Conservation (phyloP, 1,284 basidiomycete species). For the Austroboletus niveus region DNA sequence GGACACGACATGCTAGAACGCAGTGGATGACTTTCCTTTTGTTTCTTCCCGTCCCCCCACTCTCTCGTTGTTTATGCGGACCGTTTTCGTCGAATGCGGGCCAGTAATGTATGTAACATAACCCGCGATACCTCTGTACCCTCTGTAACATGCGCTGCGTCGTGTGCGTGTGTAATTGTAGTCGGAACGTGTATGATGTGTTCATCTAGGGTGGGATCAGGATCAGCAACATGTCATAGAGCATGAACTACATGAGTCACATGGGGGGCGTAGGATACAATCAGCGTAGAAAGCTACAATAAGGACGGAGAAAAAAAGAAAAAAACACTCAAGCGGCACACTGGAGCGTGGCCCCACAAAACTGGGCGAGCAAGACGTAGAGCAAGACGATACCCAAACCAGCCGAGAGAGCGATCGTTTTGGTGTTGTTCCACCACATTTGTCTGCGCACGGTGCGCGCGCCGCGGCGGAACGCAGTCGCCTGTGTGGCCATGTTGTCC, state of each 20-base stretch:
- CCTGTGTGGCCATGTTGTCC: constrained; percentile 92
- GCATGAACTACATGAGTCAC: too few relatives aligned
- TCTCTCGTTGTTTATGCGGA: neutral
- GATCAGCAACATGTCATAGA: too few relatives aligned
- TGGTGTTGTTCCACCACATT: constrained; percentile 97
- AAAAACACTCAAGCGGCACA: constrained; percentile 40
- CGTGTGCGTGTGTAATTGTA: constrained; percentile 13
- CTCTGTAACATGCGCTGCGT: constrained; percentile 4
- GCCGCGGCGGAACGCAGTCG: constrained; percentile 92
- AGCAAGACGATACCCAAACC: constrained; percentile 74
- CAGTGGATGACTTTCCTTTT: constrained; percentile 1
- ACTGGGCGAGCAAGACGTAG: constrained; percentile 81
- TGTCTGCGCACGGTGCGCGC: constrained; percentile 84
- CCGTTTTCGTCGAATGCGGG: neutral
- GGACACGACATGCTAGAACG: constrained; percentile 25
- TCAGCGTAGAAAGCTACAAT: constrained; percentile 2
- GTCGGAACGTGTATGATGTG: neutral
- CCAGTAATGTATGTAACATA: constrained; percentile 21
- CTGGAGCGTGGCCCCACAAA: constrained; percentile 78
- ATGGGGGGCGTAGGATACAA: too few relatives aligned
- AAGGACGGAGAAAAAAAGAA: neutral
- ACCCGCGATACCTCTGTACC: constrained; percentile 18
- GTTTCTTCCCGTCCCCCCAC: neutral
- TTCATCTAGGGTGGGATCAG: too few relatives aligned
- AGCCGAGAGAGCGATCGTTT: constrained; percentile 69